Base-by-base conservation (phyloP, 176 grass and related monocot genomes). In the Metroxylon sagu region DNA sequence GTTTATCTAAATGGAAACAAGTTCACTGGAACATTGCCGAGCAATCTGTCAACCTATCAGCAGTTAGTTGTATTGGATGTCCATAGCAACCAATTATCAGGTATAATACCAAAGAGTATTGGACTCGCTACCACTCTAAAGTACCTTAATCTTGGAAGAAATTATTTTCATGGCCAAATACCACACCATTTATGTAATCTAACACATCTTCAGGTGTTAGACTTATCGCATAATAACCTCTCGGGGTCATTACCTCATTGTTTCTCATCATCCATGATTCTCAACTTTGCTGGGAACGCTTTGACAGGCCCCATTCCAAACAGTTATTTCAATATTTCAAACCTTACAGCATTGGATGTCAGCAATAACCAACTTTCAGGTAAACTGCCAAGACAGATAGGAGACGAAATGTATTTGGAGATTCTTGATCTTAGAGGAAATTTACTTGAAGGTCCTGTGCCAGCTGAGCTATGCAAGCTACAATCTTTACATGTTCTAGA, bases 201-300 rank as follows among this genome's bases (percentile, higher is more conserved):
- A 0, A 19, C 26, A 0, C 0, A 0, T 0, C 23, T 82, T 17
- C 0, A 0, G 0, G 0, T 57, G 2, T 39, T 80, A 12, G 79
- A 82, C 26, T 49, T 80, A 3, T 74, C 78, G 26, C 1, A 74
- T 16, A 80, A 74, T 25, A 74, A 12, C 0, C 14, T 80, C 6
- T 15, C 1, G 0, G 71, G 78, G 17, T 10, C 15, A 10, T 16
- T 63, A 57, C 65, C 64, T 51, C 39, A 48, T 7, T 80, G 50
- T 21, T n/a, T 50, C 3, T 5, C 1, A 35, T 35, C 30, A 35
- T 35, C 69, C 14, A 0, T 2, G 0, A 18, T 19, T 19, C 26
- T 81, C 3, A 53, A 65, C 5, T 10, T 60, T 0, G 62, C 57
- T 6, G 12, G 53, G 4, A 81, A 81, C 29, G 57, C 53, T 18